Conservation (phyloP, 78 protist species). For the Dictyostelium capitatum region DNA sequence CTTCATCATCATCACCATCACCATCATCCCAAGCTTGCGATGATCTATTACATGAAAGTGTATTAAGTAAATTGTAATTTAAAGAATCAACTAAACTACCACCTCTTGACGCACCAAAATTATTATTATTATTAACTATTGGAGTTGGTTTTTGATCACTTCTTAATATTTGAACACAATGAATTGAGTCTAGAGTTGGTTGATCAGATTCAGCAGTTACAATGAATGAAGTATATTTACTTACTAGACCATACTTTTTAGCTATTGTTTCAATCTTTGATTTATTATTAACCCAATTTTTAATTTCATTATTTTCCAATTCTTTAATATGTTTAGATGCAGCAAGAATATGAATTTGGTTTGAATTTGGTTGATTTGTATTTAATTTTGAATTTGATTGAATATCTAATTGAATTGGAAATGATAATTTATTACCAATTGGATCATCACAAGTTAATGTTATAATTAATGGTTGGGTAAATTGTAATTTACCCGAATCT, state of each 20-base stretch:
- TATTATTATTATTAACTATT: not conserved
- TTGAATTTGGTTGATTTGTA: not conserved
- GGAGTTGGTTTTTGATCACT: not conserved
- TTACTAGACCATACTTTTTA: slow-evolving; percentile 38
- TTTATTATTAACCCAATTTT: slow-evolving; percentile 13
- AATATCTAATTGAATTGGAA: not conserved
- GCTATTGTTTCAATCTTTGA: slow-evolving; percentile 3
- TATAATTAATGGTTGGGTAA: not conserved
- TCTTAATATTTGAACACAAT: not conserved
- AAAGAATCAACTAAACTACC: too few species aligned
- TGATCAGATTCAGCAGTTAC: slow-evolving; percentile 28
- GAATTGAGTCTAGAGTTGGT: slow-evolving; percentile 12
- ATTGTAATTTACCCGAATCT: not conserved
- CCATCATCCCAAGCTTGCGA: not conserved
- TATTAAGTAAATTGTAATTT: not conserved
- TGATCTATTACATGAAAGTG: too few species aligned
- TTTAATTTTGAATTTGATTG: not conserved
- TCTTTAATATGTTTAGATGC: slow-evolving; percentile 41
- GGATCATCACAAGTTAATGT: slow-evolving; percentile 50
- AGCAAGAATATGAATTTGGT: slow-evolving; percentile 36
- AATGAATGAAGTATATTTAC: slow-evolving; percentile 53
- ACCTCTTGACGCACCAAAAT: too few species aligned
- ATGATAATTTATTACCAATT: not conserved
- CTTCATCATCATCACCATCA: not conserved
- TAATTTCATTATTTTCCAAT: slow-evolving; percentile 23